phyloP scores from a whole-genome alignment of 202 grass and related monocot species.

The Hordeum pubiflorum region DNA sequence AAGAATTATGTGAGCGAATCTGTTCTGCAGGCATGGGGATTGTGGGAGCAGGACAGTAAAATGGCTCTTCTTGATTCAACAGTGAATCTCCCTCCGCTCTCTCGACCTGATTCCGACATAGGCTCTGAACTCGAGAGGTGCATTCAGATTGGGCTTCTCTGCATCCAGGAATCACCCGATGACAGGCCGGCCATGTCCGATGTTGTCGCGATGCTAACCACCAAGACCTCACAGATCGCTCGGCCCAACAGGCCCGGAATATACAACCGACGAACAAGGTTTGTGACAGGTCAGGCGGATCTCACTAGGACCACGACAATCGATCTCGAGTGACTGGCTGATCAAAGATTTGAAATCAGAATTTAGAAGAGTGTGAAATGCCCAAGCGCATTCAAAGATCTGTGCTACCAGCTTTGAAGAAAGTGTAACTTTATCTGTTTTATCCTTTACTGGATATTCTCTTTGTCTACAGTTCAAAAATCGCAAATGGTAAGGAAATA shows the following conservation, averaged over 20 bases:
- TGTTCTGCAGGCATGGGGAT: slow-evolving; percentile 5
- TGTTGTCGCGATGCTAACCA: neutral
- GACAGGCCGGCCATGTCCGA: neutral
- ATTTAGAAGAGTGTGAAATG: neutral
- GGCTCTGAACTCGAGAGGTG: neutral
- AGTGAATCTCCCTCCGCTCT: neutral
- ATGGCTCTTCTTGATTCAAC: neutral
- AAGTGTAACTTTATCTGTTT: too few species aligned
- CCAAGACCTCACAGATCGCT: neutral
- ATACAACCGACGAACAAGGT: neutral
- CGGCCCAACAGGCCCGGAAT: neutral
- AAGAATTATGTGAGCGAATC: neutral
- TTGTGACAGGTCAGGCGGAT: neutral
- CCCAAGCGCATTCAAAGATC: neutral
- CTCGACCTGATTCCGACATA: neutral
- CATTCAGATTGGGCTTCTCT: slow-evolving; percentile 11
- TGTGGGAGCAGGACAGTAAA: neutral
- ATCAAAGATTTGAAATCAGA: neutral
- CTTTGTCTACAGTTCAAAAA: too few species aligned
- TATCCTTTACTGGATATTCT: too few species aligned
- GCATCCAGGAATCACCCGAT: neutral
- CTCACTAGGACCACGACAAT: neutral
- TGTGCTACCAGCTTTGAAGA: too few species aligned
- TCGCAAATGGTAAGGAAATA: too few species aligned
- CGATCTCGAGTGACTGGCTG: neutral